A percentile compares a stretch with the other conserved stretches of the same genome.
These are phyloP conservation scores for Cryptococcus wingfieldii DNA, from an alignment of 1,284 basidiomycete species.

Conservation along the genomic window DNA sequence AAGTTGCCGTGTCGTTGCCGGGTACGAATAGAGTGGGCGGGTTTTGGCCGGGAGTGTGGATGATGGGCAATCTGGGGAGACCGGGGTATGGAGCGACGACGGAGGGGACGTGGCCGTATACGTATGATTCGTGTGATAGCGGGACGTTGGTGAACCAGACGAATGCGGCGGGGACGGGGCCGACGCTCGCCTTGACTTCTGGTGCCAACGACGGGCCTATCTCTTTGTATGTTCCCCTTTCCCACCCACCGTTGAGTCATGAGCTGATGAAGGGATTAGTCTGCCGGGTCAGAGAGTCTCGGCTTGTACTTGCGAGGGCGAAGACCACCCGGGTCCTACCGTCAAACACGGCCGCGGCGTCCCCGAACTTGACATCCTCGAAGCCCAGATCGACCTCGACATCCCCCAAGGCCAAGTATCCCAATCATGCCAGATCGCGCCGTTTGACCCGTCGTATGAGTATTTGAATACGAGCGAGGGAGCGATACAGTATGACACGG, in stretches of 20 bases:
- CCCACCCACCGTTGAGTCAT: slow-evolving; percentile 1
- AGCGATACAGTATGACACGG: slow-evolving; percentile 31
- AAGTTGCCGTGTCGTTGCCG: slow-evolving; percentile 70
- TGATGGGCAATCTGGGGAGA: slow-evolving; percentile 84
- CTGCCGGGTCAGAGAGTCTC: slow-evolving; percentile 56
- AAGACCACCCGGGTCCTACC: slow-evolving; percentile 51
- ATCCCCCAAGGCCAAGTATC: slow-evolving; percentile 52
- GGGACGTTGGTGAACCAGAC: slow-evolving; percentile 67
- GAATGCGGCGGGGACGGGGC: slow-evolving; percentile 40
- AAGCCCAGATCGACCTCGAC: slow-evolving; percentile 39
- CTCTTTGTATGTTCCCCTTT: slow-evolving; percentile 23
- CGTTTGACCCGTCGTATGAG: slow-evolving; percentile 64
- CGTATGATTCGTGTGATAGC: slow-evolving; percentile 71
- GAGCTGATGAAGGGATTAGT: slow-evolving; percentile 21
- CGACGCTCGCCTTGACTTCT: slow-evolving; percentile 24
- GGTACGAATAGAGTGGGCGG: slow-evolving; percentile 54
- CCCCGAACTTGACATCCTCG: slow-evolving; percentile 57
- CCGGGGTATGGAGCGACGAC: slow-evolving; percentile 76
- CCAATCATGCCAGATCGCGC: slow-evolving; percentile 53
- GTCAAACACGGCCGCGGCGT: slow-evolving; percentile 48
- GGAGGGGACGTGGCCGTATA: slow-evolving; percentile 55
- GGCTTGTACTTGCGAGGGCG: slow-evolving; percentile 56
- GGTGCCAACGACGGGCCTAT: slow-evolving; percentile 18
- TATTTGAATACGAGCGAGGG: slow-evolving; percentile 55
- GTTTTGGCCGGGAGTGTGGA: slow-evolving; percentile 79